Base-by-base conservation (phyloP, 306 rosid species). In the Glycine soja region DNA sequence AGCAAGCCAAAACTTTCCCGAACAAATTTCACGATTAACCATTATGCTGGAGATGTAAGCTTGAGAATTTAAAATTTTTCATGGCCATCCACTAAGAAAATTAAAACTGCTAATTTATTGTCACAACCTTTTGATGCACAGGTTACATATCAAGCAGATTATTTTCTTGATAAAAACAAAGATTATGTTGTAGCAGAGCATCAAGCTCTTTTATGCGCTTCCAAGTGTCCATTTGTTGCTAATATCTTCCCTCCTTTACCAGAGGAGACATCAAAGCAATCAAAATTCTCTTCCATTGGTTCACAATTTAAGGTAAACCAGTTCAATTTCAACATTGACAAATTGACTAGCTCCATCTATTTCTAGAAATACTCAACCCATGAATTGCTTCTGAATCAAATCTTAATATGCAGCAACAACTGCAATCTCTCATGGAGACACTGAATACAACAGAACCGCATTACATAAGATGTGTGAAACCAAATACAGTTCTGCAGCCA, bases 151-250 rank as follows among this genome's bases (percentile, higher is more conserved):
- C 94, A 87, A 83, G 97, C 97, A 79, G 97, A 93, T 76, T 82
- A 84, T 5, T 93, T 93, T 85, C 95, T 93, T 54, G 97, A 93
- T 85, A 93, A 93, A 81, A 93, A 93, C 84, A 93, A 91, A 82
- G 97, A 93, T 79, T 93, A 93, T 59, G 97, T 93, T 62, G 95
- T 93, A 32, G 97, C 97, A 58, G 97, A 93, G 81, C 97, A 93
- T 83, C 95, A 93, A 79, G 95, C 95, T 61, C 88, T 93, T 43
- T 75, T 93, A 70, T 58, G 89, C 77, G 97, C 90, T 58, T 91
- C 97, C 45, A 87, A 84, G 82, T 93, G 97, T 82, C 42, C 81
- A 36, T 93, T 93, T 73, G 91, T 91, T 67, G 92, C 94, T 74
- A 88, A 86, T 81, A 92, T 93, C 74, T 89, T 93, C 84, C 97